Evolutionary conservation across 768 basidiomycete species (phyloP).

Genomic region (Daedaleopsis sinensis): DNA sequence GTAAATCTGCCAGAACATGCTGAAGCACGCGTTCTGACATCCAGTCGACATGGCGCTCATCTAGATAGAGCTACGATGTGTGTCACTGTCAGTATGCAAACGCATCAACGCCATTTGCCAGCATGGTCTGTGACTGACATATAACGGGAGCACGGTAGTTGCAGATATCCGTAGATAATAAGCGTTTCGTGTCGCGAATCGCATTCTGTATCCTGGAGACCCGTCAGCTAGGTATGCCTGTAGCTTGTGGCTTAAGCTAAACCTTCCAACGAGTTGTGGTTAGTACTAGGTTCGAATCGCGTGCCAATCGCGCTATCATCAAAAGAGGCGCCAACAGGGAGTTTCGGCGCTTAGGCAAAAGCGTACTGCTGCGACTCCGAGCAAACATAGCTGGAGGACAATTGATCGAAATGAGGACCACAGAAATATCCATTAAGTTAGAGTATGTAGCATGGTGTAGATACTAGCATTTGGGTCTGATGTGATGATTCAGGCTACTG

Average conservation of each 20-base stretch:
- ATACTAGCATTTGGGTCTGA: neutral
- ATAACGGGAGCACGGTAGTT: constrained; percentile 74
- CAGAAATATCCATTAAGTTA: constrained; percentile 3
- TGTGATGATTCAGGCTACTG: neutral
- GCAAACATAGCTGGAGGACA: neutral
- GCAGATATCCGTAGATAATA: constrained; percentile 84
- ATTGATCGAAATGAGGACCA: neutral
- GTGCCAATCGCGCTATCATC: no score
- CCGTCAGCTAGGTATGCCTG: neutral
- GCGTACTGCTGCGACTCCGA: no score
- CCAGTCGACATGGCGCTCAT: constrained; percentile 87
- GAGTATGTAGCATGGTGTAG: neutral
- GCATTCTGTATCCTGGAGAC: constrained; percentile 42
- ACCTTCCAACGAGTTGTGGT: neutral
- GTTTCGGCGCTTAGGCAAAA: no score
- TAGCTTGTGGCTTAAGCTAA: neutral
- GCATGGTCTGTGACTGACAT: constrained; percentile 47
- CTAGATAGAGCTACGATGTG: constrained; percentile 70
- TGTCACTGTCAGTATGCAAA: constrained; percentile 1
- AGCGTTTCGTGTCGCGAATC: constrained; percentile 72
- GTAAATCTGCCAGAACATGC: constrained; percentile 77
- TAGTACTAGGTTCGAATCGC: neutral
- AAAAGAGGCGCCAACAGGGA: no score
- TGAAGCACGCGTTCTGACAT: constrained; percentile 86
- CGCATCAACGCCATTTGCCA: no score